Conservation (phyloP, 352 stramenopile species). For the Pythium monospermum region DNA sequence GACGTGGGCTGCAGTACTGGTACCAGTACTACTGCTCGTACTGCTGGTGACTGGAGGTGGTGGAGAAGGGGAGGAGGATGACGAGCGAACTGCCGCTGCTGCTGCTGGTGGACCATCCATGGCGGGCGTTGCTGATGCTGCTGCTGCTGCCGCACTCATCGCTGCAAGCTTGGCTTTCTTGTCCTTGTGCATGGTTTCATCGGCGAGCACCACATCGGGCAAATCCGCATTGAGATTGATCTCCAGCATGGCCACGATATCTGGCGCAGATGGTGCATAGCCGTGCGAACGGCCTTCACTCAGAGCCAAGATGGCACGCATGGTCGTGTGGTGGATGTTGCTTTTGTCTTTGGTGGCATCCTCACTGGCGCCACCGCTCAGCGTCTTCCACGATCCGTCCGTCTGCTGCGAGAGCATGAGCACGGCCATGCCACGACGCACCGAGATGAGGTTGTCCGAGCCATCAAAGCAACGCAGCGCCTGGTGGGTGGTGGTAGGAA, state of each 20-base stretch:
- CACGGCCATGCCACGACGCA: slow-evolving; percentile 65
- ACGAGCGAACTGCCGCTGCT: no score
- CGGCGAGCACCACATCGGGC: slow-evolving; percentile 12
- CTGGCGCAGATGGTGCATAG: slow-evolving; percentile 60
- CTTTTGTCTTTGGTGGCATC: slow-evolving; percentile 15
- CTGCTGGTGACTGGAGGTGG: no score
- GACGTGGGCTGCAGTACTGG: background rate
- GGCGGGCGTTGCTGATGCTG: background rate
- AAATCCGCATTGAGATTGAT: slow-evolving; percentile 60
- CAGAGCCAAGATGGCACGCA: slow-evolving; percentile 45
- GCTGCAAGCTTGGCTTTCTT: slow-evolving; percentile 1
- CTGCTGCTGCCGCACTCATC: background rate
- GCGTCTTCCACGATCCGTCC: slow-evolving; percentile 51
- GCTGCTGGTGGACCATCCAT: background rate
- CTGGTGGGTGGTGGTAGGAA: slow-evolving; percentile 29
- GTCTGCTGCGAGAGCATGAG: slow-evolving; percentile 51
- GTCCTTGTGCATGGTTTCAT: slow-evolving; percentile 21
- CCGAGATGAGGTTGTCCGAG: slow-evolving; percentile 58
- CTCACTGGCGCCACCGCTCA: background rate
- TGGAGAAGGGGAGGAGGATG: background rate
- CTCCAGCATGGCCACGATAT: slow-evolving; percentile 47
- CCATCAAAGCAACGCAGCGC: slow-evolving; percentile 70
- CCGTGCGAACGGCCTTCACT: slow-evolving; percentile 37
- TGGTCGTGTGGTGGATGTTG: slow-evolving; percentile 44
- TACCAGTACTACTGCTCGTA: background rate